Conservation (phyloP, 768 basidiomycete species). For the Boletus rex-veris region DNA sequence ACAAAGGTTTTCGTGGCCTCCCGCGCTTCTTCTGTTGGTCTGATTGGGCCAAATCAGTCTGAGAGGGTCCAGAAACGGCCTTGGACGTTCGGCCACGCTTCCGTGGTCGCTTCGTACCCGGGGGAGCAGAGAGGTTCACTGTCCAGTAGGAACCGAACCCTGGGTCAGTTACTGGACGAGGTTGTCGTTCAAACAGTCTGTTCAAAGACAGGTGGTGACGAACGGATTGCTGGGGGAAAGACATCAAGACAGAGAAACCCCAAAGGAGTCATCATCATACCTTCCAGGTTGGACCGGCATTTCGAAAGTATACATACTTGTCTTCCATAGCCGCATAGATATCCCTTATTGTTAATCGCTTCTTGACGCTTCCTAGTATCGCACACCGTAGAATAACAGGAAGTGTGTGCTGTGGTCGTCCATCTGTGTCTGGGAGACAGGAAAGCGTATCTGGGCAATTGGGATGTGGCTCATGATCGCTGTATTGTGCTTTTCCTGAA, state of each 20-base stretch:
- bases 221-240: conserved; percentile 68
- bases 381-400: conserved; percentile 83
- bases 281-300: conserved; percentile 84
- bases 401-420: conserved; percentile 78
- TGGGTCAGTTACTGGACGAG: conserved; percentile 78
- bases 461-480: conserved; percentile 60
- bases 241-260: background rate
- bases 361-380: conserved; percentile 71
- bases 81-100: conserved; percentile 69
- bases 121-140: conserved; percentile 81
- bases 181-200: conserved; percentile 77
- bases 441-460: conserved; percentile 75
- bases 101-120: conserved; percentile 80
- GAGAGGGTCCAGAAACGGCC: conserved; percentile 26
- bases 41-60: conserved; percentile 6
- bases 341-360: conserved; percentile 77
- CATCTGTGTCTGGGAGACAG: conserved; percentile 76
- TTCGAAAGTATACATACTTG: conserved; percentile 79
- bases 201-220: conserved; percentile 82
- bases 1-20: conserved; percentile 34
- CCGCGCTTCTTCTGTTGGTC: conserved; percentile 39
- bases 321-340: conserved; percentile 86
- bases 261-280: conserved; percentile 35
- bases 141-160: conserved; percentile 90
- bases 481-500: conserved; percentile 25